Conservation (phyloP, 2,329 filamentous ascomycete genomes). For the Aspergillus sojae region DNA sequence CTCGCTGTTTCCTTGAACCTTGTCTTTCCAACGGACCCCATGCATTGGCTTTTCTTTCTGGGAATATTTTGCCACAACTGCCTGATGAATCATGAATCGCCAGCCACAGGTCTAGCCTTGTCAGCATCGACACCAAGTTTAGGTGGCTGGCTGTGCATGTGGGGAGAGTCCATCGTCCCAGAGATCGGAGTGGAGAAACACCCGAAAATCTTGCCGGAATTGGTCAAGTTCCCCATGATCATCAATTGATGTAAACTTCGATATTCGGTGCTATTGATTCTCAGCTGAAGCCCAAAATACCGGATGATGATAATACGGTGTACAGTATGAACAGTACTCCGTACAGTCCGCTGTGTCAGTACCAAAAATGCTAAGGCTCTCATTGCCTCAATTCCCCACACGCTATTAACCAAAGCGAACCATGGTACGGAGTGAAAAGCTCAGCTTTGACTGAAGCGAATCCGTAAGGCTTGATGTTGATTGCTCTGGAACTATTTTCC, state of each 20-base stretch:
- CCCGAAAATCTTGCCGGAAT: not conserved
- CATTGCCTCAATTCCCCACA: not conserved
- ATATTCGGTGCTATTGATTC: not conserved
- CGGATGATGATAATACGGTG: not conserved
- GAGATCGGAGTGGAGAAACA: constrained; percentile 5
- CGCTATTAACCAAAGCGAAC: not conserved
- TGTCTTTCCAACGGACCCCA: not conserved
- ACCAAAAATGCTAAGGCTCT: not conserved
- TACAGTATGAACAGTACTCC: not conserved
- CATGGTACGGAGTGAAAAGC: not conserved
- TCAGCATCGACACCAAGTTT: not conserved
- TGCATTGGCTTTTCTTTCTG: not conserved
- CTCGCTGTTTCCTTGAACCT: not conserved
- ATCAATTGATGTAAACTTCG: not conserved
- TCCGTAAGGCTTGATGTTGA: too few relatives aligned
- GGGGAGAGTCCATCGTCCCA: not conserved
- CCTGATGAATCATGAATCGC: not conserved
- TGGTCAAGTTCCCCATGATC: not conserved
- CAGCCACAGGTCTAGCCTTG: constrained; percentile 3
- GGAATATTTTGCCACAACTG: not conserved
- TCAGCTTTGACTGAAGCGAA: too few relatives aligned
- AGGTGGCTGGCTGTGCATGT: not conserved
- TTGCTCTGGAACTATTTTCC: too few relatives aligned
- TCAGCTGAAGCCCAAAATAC: not conserved
- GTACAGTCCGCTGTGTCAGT: not conserved